Percentiles rank a stretch among this genome's conserved stretches.
Conservation (phyloP, 2,329 filamentous ascomycete species). For the Tympanopsis confertula region DNA sequence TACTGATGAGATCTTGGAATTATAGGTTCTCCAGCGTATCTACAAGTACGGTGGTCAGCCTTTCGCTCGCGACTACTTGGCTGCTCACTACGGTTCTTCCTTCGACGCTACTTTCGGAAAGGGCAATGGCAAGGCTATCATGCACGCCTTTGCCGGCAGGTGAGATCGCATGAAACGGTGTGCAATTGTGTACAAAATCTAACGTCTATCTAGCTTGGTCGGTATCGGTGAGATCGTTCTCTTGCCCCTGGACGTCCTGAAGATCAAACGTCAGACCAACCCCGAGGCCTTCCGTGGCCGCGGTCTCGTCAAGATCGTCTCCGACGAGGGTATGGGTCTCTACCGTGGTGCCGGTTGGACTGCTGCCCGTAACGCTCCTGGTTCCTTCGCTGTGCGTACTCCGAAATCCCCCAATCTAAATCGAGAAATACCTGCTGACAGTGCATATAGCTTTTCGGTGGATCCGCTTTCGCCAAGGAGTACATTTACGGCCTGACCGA, state of each 20-base stretch:
- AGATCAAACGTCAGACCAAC: constrained; percentile 99
- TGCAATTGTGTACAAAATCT: constrained; percentile 2
- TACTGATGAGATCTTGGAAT: not conserved
- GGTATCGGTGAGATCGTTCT: constrained; percentile 96
- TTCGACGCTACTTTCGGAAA: constrained; percentile 89
- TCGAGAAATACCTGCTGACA: constrained; percentile 5
- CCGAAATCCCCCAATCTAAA: not conserved
- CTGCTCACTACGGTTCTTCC: constrained; percentile 63
- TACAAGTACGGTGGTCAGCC: constrained; percentile 99
- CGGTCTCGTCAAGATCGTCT: constrained; percentile 77
- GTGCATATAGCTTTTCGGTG: constrained; percentile 72
- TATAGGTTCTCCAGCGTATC: constrained; percentile 74
- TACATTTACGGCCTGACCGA: constrained; percentile 81
- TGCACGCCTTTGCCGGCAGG: constrained; percentile 94
- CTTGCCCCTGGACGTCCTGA: constrained; percentile 87
- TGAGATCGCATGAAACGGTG: constrained; percentile 21
- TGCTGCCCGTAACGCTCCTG: constrained; percentile 88
- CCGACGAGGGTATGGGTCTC: constrained; percentile 86
- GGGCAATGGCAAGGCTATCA: constrained; percentile 94
- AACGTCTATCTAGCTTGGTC: constrained; percentile 51
- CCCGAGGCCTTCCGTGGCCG: constrained; percentile 93
- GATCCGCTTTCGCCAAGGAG: constrained; percentile 93
- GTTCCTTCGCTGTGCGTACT: constrained; percentile 77
- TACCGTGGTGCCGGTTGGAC: constrained; percentile 98
- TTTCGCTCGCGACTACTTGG: constrained; percentile 81